Evolutionary conservation across 192 early-diverging fungal genomes (phyloP).

Genomic region (Phycomyces nitens): DNA sequence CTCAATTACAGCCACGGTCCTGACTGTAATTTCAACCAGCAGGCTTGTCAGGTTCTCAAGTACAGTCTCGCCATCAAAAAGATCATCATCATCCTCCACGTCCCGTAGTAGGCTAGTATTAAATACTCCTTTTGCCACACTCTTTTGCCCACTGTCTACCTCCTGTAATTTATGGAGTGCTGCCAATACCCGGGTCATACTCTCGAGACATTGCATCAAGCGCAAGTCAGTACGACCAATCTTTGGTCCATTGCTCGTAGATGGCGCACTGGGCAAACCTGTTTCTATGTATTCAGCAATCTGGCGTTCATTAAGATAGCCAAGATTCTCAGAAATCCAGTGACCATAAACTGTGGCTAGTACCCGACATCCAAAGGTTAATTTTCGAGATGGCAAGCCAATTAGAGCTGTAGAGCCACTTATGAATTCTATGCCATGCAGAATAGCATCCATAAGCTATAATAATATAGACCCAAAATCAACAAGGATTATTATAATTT

Average conservation of each 20-base stretch:
- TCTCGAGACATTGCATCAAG: constrained; percentile 20
- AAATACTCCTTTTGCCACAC: neutral
- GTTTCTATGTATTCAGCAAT: neutral
- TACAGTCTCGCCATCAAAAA: neutral
- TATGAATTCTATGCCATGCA: constrained; percentile 20
- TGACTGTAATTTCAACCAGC: constrained; percentile 28
- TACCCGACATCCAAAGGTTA: constrained; percentile 6
- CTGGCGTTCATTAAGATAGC: neutral
- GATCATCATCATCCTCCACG: too few species aligned
- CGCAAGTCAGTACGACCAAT: neutral
- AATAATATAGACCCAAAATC: too few species aligned
- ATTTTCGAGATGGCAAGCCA: constrained; percentile 13
- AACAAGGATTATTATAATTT: neutral
- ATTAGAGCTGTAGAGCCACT: constrained; percentile 11
- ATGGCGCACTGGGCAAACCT: neutral
- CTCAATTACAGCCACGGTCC: constrained; percentile 29
- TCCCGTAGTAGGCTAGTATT: too few species aligned
- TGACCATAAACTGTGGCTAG: constrained; percentile 20
- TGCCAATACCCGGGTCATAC: constrained; percentile 7
- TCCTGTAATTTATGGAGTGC: neutral
- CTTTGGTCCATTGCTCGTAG: neutral
- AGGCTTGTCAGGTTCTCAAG: constrained; percentile 16
- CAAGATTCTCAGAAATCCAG: constrained; percentile 19
- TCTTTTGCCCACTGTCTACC: neutral
- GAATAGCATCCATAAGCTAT: constrained; percentile 21